Evolutionary conservation across 2,329 filamentous ascomycete genomes (phyloP).

Genomic region (Conoideocrella luteorostrata): DNA sequence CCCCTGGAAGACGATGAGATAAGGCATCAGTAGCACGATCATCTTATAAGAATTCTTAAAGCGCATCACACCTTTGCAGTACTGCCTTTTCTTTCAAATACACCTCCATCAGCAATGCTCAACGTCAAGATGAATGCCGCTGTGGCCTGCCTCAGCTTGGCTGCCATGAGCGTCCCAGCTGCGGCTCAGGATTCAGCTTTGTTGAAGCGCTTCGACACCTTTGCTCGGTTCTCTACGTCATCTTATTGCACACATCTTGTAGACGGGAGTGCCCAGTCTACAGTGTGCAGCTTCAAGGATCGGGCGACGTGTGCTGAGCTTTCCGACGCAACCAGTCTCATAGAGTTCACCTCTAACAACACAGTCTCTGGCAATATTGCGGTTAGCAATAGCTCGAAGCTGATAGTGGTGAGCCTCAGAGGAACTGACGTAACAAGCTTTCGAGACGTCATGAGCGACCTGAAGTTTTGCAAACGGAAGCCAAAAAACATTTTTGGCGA

Average conservation of each 20-base stretch:
- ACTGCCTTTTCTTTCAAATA: too few relatives aligned
- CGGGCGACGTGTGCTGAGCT: neutral
- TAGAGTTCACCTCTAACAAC: neutral
- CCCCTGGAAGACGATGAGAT: too few relatives aligned
- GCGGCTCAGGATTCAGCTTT: too few relatives aligned
- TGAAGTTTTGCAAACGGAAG: neutral
- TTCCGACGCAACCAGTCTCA: neutral
- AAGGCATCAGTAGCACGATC: too few relatives aligned
- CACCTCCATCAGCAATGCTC: too few relatives aligned
- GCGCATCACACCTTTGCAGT: too few relatives aligned
- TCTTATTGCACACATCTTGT: neutral
- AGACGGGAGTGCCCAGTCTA: neutral
- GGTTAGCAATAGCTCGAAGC: neutral
- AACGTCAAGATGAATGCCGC: too few relatives aligned
- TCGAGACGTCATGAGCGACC: neutral
- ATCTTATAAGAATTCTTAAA: too few relatives aligned
- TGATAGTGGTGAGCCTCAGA: neutral
- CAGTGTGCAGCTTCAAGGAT: neutral
- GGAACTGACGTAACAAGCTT: neutral
- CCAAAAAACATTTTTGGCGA: too few relatives aligned
- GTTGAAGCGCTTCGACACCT: too few relatives aligned
- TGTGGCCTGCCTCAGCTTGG: too few relatives aligned
- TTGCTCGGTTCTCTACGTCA: neutral
- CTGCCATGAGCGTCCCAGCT: too few relatives aligned
- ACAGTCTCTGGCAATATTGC: constrained; percentile 1